Evolutionary conservation across 192 early-diverging fungal species (phyloP).

Genomic region (Entomortierella beljakovae): DNA sequence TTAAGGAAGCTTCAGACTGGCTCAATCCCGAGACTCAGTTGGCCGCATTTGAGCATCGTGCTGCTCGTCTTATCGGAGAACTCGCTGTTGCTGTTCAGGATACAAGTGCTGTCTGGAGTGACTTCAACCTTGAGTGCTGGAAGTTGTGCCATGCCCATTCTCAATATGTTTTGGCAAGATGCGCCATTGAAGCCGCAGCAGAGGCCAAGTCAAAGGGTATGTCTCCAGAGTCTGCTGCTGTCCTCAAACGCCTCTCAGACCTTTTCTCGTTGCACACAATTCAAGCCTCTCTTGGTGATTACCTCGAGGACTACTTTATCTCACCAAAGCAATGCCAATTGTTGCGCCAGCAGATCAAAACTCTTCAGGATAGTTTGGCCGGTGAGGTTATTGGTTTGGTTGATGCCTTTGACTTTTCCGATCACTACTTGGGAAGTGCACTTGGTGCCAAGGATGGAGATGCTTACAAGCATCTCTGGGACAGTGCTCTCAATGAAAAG

Average conservation of each 20-base stretch:
- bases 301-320: slow-evolving; percentile 59
- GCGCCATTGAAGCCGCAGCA: slow-evolving; percentile 66
- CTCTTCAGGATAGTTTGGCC: slow-evolving; percentile 63
- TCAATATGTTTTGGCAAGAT: slow-evolving; percentile 75
- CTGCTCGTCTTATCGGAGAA: slow-evolving; percentile 69
- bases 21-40: slow-evolving; percentile 69
- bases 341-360: slow-evolving; percentile 61
- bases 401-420: slow-evolving; percentile 80
- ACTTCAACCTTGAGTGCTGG: slow-evolving; percentile 78
- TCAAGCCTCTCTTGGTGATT: slow-evolving; percentile 59
- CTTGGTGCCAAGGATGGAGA: slow-evolving; percentile 76
- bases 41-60: slow-evolving; percentile 74
- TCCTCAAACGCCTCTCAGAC: slow-evolving; percentile 48
- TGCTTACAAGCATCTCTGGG: slow-evolving; percentile 76
- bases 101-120: slow-evolving; percentile 71
- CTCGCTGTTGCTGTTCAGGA: slow-evolving; percentile 65
- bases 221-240: slow-evolving; percentile 21
- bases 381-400: slow-evolving; percentile 77
- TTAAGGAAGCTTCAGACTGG: slow-evolving; percentile 38
- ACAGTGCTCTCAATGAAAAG: slow-evolving; percentile 72
- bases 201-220: slow-evolving; percentile 10
- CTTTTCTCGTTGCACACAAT: slow-evolving; percentile 60
- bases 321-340: slow-evolving; percentile 56
- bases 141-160: slow-evolving; percentile 77
- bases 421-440: slow-evolving; percentile 74